A percentile compares a stretch with the other conserved stretches of the same genome.
These are phyloP conservation scores for Penicillium sp. DNA, from an alignment of 2,329 filamentous ascomycete genomes.

Conservation along the genomic window DNA sequence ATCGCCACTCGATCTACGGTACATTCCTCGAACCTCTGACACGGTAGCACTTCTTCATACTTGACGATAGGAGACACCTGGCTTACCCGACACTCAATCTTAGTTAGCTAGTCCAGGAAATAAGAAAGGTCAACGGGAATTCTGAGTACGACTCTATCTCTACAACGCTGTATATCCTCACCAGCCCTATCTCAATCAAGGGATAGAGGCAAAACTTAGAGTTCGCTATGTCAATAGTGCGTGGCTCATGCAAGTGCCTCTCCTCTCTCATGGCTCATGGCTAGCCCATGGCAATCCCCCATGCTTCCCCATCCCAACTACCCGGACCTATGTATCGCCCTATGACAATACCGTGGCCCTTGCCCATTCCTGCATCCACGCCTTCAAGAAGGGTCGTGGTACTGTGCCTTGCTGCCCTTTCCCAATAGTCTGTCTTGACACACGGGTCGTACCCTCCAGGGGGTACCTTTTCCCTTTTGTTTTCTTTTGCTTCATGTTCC, in stretches of 20 bases:
- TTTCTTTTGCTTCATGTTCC: neutral
- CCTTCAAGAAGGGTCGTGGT: neutral
- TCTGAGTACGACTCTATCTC: constrained; percentile 7
- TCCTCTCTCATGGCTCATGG: neutral
- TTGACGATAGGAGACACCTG: neutral
- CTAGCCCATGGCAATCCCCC: constrained; percentile 1
- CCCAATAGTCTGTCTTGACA: constrained; percentile 5
- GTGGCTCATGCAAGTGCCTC: neutral
- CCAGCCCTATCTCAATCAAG: constrained; percentile 9
- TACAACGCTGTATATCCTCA: neutral
- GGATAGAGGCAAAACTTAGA: constrained; percentile 12
- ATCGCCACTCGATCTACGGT: constrained; percentile 18
- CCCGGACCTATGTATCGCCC: neutral
- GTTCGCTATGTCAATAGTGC: constrained; percentile 17
- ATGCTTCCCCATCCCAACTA: neutral
- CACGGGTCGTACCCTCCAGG: neutral
- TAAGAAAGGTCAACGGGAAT: neutral
- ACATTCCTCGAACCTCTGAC: constrained; percentile 17
- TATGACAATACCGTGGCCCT: constrained; percentile 4
- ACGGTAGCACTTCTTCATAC: constrained; percentile 28
- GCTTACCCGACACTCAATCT: neutral
- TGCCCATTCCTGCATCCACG: constrained; percentile 3
- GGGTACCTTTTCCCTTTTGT: neutral
- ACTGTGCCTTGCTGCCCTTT: constrained; percentile 10
- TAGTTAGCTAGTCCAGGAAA: neutral